These are phyloP conservation scores for Starmerella roubikii DNA, from an alignment of 805 yeast genomes.

Conservation along the genomic window DNA sequence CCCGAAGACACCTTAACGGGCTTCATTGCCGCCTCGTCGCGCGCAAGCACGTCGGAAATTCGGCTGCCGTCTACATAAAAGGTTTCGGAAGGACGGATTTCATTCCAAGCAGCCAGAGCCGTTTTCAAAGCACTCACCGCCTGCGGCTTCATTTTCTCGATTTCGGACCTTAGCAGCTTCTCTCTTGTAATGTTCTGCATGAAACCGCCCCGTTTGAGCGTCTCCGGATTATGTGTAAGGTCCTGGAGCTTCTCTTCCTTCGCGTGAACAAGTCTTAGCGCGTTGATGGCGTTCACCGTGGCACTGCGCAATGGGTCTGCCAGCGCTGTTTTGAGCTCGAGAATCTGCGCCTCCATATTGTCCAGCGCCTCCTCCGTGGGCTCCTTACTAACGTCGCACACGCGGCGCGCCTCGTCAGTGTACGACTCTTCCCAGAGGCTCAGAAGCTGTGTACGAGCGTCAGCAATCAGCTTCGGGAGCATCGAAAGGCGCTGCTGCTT, in stretches of 20 bases:
- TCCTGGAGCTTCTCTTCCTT: slow-evolving; percentile 54
- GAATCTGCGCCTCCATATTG: slow-evolving; percentile 51
- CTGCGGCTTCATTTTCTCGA: neutral
- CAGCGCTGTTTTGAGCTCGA: slow-evolving; percentile 36
- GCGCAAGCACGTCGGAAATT: neutral
- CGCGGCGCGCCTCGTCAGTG: slow-evolving; percentile 1
- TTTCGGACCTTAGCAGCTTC: slow-evolving; percentile 50
- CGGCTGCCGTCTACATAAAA: neutral
- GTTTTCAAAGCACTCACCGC: neutral
- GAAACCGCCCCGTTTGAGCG: slow-evolving; percentile 26
- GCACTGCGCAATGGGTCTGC: slow-evolving; percentile 5
- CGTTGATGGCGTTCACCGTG: neutral
- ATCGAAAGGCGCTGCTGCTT: slow-evolving; percentile 2
- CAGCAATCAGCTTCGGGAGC: neutral
- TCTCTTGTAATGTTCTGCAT: slow-evolving; percentile 43
- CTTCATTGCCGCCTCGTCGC: neutral
- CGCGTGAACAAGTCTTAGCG: neutral
- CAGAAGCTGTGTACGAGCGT: neutral
- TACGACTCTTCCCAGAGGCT: slow-evolving; percentile 7
- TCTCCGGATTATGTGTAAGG: slow-evolving; percentile 64
- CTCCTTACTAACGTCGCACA: neutral
- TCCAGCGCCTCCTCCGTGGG: slow-evolving; percentile 5
- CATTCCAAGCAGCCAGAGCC: neutral
- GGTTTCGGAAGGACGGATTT: neutral
- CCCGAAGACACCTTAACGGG: too few species aligned